Base-by-base conservation (phyloP, 345 rosid genomes). In the Gossypium stocksii region DNA sequence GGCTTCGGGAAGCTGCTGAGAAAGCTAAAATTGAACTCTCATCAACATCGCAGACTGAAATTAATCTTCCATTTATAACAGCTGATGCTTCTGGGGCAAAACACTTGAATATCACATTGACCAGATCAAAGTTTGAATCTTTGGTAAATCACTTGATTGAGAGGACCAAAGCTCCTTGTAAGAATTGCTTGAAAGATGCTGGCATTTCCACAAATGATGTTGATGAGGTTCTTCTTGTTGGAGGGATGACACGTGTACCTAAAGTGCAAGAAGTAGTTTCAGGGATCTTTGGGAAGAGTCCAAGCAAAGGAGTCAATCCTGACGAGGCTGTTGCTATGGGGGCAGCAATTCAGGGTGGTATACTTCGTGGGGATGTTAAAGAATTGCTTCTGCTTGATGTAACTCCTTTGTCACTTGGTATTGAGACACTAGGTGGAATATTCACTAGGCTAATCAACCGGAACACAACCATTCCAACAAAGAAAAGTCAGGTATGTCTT, bases 191-290 rank as follows among this genome's bases (percentile, higher is more conserved):
- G 78, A 91, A 91, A 78, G 98, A 93, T 83, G 97, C 98, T 38
- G 88, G 90, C 23, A 82, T 91, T 45, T 77, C 88, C 16, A 82
- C 84, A 58, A 87, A 90, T 61, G 98, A 89, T 7, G 87, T 93
- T 12, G 91, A 90, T 68, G 97, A 91, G 80, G 97, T 93, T 73
- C 87, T 93, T 48, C 87, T 93, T 3, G 97, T 93, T 53, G 98
- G 98, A 20, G 98, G 98, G 27, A 91, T 93, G 98, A 93, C 97
- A 4, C 97, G 97, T 82, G 98, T 93, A 22, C 98, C 98, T n/a
- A 93, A 89, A 81, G 93, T 93, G 15, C 98, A 93, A 76, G 86
- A 85, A 75, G 77, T 91, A 12, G 98, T 93, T 16, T 22, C 91
- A 1, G 97, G 84, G 57, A 89, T 93, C 73, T 93, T 93, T 64